Percentiles rank a stretch among this genome's conserved stretches.
phyloP scores from a whole-genome alignment of 495 filamentous ascomycete genomes.

The Neurospora pannonica region DNA sequence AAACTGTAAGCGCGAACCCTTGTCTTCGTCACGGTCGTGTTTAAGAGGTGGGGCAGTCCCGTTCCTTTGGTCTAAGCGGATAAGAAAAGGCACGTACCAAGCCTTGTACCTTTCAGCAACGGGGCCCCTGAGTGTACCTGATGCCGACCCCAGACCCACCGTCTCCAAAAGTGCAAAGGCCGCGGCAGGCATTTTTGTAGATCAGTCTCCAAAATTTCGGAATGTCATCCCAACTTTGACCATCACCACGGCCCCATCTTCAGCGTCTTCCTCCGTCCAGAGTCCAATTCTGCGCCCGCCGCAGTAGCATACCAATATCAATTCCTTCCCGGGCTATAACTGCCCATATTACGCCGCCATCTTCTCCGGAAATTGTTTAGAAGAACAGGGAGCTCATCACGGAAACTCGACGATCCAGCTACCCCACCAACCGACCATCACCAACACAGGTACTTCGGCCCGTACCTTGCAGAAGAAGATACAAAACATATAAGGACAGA shows the following conservation, averaged over 20 bases:
- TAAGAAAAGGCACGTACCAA: not conserved
- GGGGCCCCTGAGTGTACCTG: not conserved
- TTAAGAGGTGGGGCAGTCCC: not conserved
- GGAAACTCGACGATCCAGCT: not conserved
- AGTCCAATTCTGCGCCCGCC: not conserved
- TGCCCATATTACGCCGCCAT: not conserved
- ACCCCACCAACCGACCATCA: not conserved
- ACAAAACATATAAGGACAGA: not conserved
- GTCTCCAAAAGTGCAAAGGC: not conserved
- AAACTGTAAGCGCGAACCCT: not conserved
- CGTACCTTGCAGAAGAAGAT: not conserved
- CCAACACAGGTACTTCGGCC: not conserved
- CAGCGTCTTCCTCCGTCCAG: not conserved
- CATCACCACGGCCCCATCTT: not conserved
- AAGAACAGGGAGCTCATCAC: not conserved
- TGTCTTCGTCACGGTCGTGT: not conserved
- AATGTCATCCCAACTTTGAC: not conserved
- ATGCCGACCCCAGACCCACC: not conserved
- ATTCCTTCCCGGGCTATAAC: not conserved
- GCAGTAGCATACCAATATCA: not conserved
- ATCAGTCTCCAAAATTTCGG: not conserved
- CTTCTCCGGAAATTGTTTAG: not conserved
- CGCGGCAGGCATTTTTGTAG: not conserved
- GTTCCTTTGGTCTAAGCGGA: not conserved
- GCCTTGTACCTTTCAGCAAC: not conserved